phyloP scores from a whole-genome alignment of 352 stramenopile species.

The Aphanomyces invadans region DNA sequence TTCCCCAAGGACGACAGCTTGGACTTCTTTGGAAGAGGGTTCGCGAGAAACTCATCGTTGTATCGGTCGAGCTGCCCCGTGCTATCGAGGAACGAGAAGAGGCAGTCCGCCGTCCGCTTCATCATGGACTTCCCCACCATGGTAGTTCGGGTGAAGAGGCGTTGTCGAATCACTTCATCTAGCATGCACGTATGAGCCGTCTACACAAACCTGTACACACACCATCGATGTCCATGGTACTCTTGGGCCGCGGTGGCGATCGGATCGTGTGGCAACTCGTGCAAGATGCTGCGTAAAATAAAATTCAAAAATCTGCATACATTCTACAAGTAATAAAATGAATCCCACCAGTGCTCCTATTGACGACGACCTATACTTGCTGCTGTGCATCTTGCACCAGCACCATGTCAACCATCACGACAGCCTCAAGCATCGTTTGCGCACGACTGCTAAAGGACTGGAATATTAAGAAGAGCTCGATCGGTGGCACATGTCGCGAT shows the following conservation, averaged over 20 bases:
- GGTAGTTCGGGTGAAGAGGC: constrained; percentile 71
- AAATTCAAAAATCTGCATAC: background rate
- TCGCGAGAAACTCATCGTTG: constrained; percentile 24
- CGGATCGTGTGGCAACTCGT: background rate
- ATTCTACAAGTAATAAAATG: background rate
- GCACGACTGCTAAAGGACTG: too few species aligned
- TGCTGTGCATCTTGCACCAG: too few species aligned
- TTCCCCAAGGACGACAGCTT: background rate
- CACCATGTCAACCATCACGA: too few species aligned
- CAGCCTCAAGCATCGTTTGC: too few species aligned
- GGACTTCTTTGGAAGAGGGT: constrained; percentile 32
- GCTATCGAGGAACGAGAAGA: constrained; percentile 57
- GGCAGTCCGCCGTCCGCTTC: constrained; percentile 67
- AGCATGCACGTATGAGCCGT: too few species aligned
- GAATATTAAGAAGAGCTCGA: too few species aligned
- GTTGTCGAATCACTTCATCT: constrained; percentile 27
- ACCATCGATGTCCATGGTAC: background rate
- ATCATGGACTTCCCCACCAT: constrained; percentile 68
- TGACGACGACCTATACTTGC: too few species aligned
- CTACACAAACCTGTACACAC: too few species aligned
- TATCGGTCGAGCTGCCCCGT: constrained; percentile 59
- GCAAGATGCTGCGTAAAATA: background rate
- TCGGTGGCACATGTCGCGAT: too few species aligned
- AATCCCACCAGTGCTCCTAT: too few species aligned
- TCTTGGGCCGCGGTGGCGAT: too few species aligned